Conservation (phyloP, 2,329 filamentous ascomycete species). For the Trichoderma harzianum region DNA sequence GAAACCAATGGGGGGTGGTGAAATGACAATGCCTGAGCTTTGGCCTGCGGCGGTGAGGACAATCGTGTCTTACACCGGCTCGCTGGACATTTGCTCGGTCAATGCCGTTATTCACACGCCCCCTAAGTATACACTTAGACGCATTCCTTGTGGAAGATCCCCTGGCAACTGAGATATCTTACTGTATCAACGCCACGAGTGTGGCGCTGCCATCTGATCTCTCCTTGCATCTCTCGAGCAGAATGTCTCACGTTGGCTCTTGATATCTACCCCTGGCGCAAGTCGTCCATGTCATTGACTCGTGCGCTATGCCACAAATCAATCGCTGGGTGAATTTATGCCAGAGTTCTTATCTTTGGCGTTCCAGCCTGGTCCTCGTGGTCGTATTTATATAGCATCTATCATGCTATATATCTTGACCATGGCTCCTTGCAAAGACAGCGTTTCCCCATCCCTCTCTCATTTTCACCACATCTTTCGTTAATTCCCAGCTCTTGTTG, state of each 20-base stretch:
- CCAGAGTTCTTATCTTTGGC: background rate
- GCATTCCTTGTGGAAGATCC: slow-evolving; percentile 4
- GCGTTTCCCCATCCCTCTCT: background rate
- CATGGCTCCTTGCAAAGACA: background rate
- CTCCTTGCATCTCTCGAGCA: slow-evolving; percentile 5
- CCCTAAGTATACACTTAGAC: background rate
- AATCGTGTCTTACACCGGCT: slow-evolving; percentile 6
- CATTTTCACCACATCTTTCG: background rate
- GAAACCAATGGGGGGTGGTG: background rate
- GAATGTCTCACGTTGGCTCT: slow-evolving; percentile 6
- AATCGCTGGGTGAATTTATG: background rate
- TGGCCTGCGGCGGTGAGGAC: slow-evolving; percentile 14
- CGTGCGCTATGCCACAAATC: background rate
- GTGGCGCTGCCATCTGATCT: slow-evolving; percentile 16
- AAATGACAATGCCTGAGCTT: slow-evolving; percentile 7
- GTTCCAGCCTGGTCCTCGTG: background rate
- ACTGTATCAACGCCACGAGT: slow-evolving; percentile 15
- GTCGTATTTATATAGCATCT: background rate
- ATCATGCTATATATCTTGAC: background rate
- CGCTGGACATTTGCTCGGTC: background rate
- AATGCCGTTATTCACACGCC: background rate
- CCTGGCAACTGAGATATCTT: slow-evolving; percentile 8
- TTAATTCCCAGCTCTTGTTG: background rate
- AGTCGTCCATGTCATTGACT: slow-evolving; percentile 12
- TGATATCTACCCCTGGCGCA: background rate